Percentiles rank a stretch among this genome's conserved stretches.
Evolutionary conservation across 2,329 filamentous ascomycete species (phyloP).

Genomic region (Botrytis fragariae): DNA sequence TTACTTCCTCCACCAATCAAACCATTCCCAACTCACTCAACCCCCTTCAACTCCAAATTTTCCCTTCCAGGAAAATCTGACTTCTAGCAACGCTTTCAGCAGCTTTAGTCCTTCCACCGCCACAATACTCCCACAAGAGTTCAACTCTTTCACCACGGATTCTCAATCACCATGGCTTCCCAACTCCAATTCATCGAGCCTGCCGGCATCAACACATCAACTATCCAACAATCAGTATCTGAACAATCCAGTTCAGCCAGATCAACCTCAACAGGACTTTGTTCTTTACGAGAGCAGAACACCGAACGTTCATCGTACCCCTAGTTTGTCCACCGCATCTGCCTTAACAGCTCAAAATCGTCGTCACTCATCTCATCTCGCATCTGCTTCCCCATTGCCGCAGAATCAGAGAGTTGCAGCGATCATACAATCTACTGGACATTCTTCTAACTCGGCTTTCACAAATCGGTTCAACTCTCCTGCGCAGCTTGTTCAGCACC

Average conservation of each 20-base stretch:
- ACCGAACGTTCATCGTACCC: slow-evolving; percentile 37
- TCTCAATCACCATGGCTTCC: slow-evolving; percentile 75
- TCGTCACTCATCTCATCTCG: slow-evolving; percentile 52
- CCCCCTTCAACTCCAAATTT: slow-evolving; percentile 50
- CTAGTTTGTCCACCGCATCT: slow-evolving; percentile 39
- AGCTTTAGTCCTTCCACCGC: slow-evolving; percentile 55
- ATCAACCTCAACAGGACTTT: slow-evolving; percentile 54
- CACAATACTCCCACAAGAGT: slow-evolving; percentile 65
- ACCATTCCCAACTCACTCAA: slow-evolving; percentile 36
- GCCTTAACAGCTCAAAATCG: slow-evolving; percentile 45
- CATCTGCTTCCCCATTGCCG: slow-evolving; percentile 47
- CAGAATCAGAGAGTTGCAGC: slow-evolving; percentile 60
- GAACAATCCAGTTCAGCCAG: slow-evolving; percentile 5
- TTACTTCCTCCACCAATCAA: slow-evolving; percentile 3
- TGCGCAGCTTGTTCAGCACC: slow-evolving; percentile 49
- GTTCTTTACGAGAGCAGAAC: slow-evolving; percentile 51
- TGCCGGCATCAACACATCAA: slow-evolving; percentile 62
- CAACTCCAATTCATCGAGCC: slow-evolving; percentile 58
- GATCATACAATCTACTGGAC: slow-evolving; percentile 57
- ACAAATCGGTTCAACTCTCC: slow-evolving; percentile 57
- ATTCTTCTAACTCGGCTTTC: slow-evolving; percentile 53
- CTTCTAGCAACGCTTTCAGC: slow-evolving; percentile 61
- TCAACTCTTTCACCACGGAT: slow-evolving; percentile 80
- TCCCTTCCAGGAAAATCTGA: slow-evolving; percentile 62
- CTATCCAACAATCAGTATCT: slow-evolving; percentile 36